Evolutionary conservation across 2,329 filamentous ascomycete genomes (phyloP), one percentile per base, ranked within the genome.

Genomic region (Aspergillus quadrilineatus): DNA sequence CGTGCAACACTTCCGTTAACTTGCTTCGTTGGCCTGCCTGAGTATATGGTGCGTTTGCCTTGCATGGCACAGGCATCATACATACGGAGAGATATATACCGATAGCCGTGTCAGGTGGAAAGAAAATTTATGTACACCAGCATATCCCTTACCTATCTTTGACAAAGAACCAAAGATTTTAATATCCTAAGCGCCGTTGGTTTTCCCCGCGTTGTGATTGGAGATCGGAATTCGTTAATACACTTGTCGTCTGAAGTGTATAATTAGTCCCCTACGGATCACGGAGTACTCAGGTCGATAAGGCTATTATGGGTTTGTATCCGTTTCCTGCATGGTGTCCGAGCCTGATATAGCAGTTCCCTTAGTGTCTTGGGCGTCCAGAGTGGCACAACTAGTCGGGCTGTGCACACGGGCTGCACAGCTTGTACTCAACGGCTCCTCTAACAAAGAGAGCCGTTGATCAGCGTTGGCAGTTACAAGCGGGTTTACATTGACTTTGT

Each of bases 1-100:
- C 22, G n/a, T 28, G 26, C 26, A 28, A 28, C 26, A 28, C 5
- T 4, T 28, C 26, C 32, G 32, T 36, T 36, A 14, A 10, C 7
- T 5, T 10, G 32, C 32, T 36, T 36, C 32, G 32, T 14, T 5
- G 9, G 9, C 17, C 4, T 10, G n/a, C 10, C 26, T 39, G 12
- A 28, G 26, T n/a, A 30, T 14, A 10, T 30, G 17, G 10, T 41
- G 42, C 30, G 26, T 55, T 55, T 55, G 41, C 55, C 43, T 6
- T 52, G 32, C 62, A 60, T 55, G 60, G 61, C 61, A 57, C 58
- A 61, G 61, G 55, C 54, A 48, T 45, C 43, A 30, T 62, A 53
- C 61, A 63, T 55, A 26, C 3, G 45, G 41, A 45, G 17, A 9
- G 17, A 6, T 6, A n/a, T 6, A n/a, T 49, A 46, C 17, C 39